Evolutionary conservation across 2,329 filamentous ascomycete species (phyloP), one percentile per base, ranked within the genome.

Genomic region (Phaeoacremonium minimum): DNA sequence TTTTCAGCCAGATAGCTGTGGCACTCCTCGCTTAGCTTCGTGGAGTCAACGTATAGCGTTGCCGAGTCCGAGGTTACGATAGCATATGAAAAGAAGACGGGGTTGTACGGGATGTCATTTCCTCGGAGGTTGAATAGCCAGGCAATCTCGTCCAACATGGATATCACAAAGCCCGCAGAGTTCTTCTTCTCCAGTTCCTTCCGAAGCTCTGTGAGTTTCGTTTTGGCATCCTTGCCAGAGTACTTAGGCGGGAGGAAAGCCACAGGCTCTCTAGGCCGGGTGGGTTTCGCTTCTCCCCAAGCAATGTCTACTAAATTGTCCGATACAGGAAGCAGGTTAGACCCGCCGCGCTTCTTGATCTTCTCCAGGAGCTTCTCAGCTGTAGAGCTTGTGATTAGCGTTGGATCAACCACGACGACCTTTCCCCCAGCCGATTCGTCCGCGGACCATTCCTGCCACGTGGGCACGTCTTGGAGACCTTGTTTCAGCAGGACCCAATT

Each of bases 81-180:
- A 30, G 91, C 91, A 53, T 97, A 98, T 13, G 91, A 93, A 64
- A 97, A 97, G 70, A 98, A 97, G 33, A 98, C 93, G 0, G 93
- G 93, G 56, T 98, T 98, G 67, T 93, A 98, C 0, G 89, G 87
- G 46, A 98, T 97, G 57, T 97, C 93, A 58, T 76, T 93, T 50
- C 93, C 93, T 49, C 93, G 82, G 33, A 98, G 67, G 63, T 98
- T 98, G 69, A 96, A 96, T n/a, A 98, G 73, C 93, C 93, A 98
- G 9, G 93, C 93, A 50, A 96, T 80, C 62, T 98, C 93, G 53
- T 98, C 93, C 30, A 98, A 77, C 82, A 94, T 90, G 6, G 90
- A 96, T 31, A 97, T 79, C 33, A 97, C 80, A 49, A 97, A 88
- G 2, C 87, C 91, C 14, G 83, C 76, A 6, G 82, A 84, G 56